Evolutionary conservation across 2,329 filamentous ascomycete species (phyloP).

Genomic region (Dactylella cylindrospora): DNA sequence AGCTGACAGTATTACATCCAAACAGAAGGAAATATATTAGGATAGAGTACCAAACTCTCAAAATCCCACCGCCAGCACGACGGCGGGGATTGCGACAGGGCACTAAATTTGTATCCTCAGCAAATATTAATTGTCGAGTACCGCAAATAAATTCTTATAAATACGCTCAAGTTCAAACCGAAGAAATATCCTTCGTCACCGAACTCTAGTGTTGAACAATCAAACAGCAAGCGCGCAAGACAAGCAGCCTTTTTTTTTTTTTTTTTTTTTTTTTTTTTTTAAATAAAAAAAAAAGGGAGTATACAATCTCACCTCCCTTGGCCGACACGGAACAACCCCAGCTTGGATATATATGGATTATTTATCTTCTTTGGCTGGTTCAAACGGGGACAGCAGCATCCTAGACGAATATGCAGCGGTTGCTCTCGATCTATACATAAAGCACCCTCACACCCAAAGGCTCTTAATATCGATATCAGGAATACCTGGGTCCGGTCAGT

Average conservation of each 20-base stretch:
- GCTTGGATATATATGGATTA: neutral
- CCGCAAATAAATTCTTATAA: too few relatives aligned
- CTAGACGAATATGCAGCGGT: conserved; percentile 9
- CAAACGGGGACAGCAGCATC: neutral
- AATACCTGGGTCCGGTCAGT: conserved; percentile 39
- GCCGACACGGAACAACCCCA: neutral
- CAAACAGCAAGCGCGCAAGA: too few relatives aligned
- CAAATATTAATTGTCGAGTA: conserved; percentile 2
- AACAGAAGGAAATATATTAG: too few relatives aligned
- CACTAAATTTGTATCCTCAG: neutral
- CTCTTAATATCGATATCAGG: conserved; percentile 33
- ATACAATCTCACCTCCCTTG: conserved; percentile 3
- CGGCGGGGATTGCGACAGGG: neutral
- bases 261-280: neutral
- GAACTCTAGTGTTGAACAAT: too few relatives aligned
- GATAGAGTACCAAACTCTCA: too few relatives aligned
- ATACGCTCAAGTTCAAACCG: too few relatives aligned
- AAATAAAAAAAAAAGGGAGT: conserved; percentile 2
- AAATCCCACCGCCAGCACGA: too few relatives aligned
- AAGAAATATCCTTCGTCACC: too few relatives aligned
- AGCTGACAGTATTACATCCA: too few relatives aligned
- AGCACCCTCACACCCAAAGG: conserved; percentile 3
- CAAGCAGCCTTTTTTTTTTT: neutral
- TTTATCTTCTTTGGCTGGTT: neutral
- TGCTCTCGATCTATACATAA: conserved; percentile 9